Conservation (phyloP, 2,329 filamentous ascomycete species). For the Xylariomycetidae sp. region DNA sequence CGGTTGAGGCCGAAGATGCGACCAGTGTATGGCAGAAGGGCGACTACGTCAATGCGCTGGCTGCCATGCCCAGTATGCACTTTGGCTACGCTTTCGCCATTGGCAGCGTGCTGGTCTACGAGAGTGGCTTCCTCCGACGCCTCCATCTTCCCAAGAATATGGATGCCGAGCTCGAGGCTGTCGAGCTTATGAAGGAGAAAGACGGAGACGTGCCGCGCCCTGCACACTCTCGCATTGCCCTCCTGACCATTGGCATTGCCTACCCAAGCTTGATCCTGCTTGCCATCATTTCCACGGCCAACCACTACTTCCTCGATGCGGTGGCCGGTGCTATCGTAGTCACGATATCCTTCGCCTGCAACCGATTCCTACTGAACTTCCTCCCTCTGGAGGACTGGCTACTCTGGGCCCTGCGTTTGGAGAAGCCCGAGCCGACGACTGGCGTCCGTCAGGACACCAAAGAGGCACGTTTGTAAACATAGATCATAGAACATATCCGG, state of each 20-base stretch:
- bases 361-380: constrained; percentile 50
- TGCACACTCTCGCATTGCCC: constrained; percentile 9
- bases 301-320: constrained; percentile 61
- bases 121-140: constrained; percentile 42
- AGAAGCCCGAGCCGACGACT: constrained; percentile 55
- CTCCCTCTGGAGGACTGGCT: constrained; percentile 60
- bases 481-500: too few species aligned
- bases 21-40: constrained; percentile 48
- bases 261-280: constrained; percentile 49
- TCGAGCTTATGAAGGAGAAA: constrained; percentile 12
- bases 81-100: constrained; percentile 51
- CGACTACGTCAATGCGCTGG: constrained; percentile 52
- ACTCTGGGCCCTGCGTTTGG: constrained; percentile 53
- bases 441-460: constrained; percentile 24
- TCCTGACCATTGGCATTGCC: constrained; percentile 34
- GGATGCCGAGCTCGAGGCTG: constrained; percentile 12
- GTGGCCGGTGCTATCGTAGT: constrained; percentile 58
- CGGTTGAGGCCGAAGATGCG: constrained; percentile 32
- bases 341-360: constrained; percentile 49
- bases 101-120: constrained; percentile 46
- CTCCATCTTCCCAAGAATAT: constrained; percentile 14
- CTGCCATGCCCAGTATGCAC: constrained; percentile 52
- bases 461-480: too few species aligned
- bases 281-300: constrained; percentile 56
- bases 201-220: constrained; percentile 17